Base-by-base conservation (phyloP, 306 rosid genomes). In the Cucurbita moschata region DNA sequence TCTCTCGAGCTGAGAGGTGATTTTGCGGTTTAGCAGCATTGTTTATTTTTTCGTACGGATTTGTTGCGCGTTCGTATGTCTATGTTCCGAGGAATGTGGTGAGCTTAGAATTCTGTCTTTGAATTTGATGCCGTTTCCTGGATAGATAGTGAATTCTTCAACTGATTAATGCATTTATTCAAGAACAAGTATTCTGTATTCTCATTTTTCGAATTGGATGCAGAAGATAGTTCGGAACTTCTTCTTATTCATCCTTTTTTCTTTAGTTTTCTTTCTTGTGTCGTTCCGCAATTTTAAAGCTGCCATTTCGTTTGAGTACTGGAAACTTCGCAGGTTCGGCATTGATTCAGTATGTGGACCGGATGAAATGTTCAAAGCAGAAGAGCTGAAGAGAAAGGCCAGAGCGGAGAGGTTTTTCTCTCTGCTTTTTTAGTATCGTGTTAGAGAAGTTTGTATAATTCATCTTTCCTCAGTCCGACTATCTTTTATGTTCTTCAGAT, bases 1-100 rank as follows among this genome's bases (percentile, higher is more conserved):
- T 88, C 78, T 88, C 98, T 46, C 86, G 98, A 11, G 96, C 96
- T 1, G 96, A 93, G 80, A 90, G 97, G 98, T 93, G 38, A 53
- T 52, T 51, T 67, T 47, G 1, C 18, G 43, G 57, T 68, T 68
- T 68, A 1, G 5, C 21, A 5, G 57, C 15, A 10, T 78, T n/a
- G 37, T 21, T 42, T 65, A 0, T 15, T 15, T 50, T 42, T 44
- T 72, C 35, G 30, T 10, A 35, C 39, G 60, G 42, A 42, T 50
- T 71, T 61, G 43, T 5, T 71, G 47, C 5, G n/a, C 53, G 53
- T 59, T 71, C 11, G 75, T 14, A 65, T 71, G 47, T 57, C 15
- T 76, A 73, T 70, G 81, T 18, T 71, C 9, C 39, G 4, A 50
- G 50, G 16, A 64, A 38, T 18, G 14, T 38, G 14, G 13, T 6